Evolutionary conservation across 116 monocot species (phyloP), one percentile per base, ranked within the genome.

Genomic region (Trichopus zeylanicus): DNA sequence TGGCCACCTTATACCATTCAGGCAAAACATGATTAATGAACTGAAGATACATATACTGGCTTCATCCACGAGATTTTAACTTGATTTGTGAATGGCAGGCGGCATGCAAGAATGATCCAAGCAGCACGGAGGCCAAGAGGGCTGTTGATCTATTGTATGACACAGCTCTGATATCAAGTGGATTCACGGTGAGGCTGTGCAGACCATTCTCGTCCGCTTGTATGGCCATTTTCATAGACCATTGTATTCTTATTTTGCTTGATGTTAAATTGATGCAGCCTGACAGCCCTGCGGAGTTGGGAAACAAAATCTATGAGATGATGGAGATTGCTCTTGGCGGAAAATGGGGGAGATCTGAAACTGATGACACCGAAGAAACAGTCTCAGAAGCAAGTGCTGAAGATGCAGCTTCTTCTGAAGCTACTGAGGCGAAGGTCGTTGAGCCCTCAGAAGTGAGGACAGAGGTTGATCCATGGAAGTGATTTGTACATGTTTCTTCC

Each of bases 321-420:
- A 86, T 86, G 86, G 81, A 78, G 7, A 79, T 87, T 59, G 87
- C 87, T 10, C 78, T 87, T 20, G 87, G 87, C 2, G 87, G 87
- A 39, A 81, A 82, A 75, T 87, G 87, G 87, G 87, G 87, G 19
- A 73, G 87, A 47, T 59, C 82, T 7, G 82, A 81, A 19, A 56
- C 65, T 0, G 77, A 71, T 9, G 68, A 66, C 20, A 64, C 20
- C 0, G 67, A 34, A 51, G 63, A 66, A 34, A 34, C 34, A 37
- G 57, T 48, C 38, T 1, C 49, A 3, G 80, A 77, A 38, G 64
- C 55, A 35, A 68, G 57, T 22, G 24, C 29, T 6, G 71, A 68
- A 20, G n/a, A n/a, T n/a, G 26, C 25, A 6, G 75, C 12, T 4
- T 26, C 27, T n/a, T 51, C 48, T 3, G 76, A 73, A 27, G 25